Evolutionary conservation across 2,329 filamentous ascomycete species (phyloP).

Genomic region (Claviceps monticola): DNA sequence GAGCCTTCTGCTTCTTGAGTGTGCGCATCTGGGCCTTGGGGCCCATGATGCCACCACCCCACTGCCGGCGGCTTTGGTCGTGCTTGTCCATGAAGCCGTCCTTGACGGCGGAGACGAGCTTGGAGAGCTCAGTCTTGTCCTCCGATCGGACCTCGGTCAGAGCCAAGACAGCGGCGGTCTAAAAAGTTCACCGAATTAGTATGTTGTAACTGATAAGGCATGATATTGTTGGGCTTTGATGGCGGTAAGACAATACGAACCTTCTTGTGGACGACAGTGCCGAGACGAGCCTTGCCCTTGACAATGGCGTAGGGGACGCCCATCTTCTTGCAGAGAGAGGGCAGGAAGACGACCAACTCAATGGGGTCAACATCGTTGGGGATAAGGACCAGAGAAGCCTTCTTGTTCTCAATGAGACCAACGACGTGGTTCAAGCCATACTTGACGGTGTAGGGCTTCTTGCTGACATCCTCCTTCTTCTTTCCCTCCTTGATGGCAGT

Average conservation of each 20-base stretch:
- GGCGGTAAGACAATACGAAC: slow-evolving; percentile 27
- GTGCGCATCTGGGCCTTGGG: slow-evolving; percentile 72
- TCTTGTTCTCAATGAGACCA: slow-evolving; percentile 97
- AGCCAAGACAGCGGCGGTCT: slow-evolving; percentile 93
- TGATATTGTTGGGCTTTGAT: not conserved
- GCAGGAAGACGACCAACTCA: slow-evolving; percentile 97
- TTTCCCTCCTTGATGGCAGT: slow-evolving; percentile 96
- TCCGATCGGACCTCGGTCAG: slow-evolving; percentile 93
- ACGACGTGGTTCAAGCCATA: slow-evolving; percentile 99
- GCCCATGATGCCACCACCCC: slow-evolving; percentile 99
- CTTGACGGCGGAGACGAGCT: slow-evolving; percentile 93
- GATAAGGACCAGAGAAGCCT: slow-evolving; percentile 94
- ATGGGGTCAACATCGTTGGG: slow-evolving; percentile 99
- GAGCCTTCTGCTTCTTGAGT: slow-evolving; percentile 84
- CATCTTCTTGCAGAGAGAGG: slow-evolving; percentile 99
- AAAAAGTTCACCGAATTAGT: not conserved
- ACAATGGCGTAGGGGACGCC: slow-evolving; percentile 97
- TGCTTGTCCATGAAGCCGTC: slow-evolving; percentile 95
- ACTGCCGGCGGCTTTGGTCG: slow-evolving; percentile 81
- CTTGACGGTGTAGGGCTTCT: slow-evolving; percentile 99
- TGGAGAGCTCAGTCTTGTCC: slow-evolving; percentile 96
- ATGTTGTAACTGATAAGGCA: not conserved
- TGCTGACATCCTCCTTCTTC: slow-evolving; percentile 99
- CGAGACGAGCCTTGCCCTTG: slow-evolving; percentile 99
- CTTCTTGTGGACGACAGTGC: slow-evolving; percentile 99